Percentiles rank a stretch among this genome's conserved stretches.
Conservation (phyloP, 108 stramenopile species). For the Nitzschia putrida region DNA sequence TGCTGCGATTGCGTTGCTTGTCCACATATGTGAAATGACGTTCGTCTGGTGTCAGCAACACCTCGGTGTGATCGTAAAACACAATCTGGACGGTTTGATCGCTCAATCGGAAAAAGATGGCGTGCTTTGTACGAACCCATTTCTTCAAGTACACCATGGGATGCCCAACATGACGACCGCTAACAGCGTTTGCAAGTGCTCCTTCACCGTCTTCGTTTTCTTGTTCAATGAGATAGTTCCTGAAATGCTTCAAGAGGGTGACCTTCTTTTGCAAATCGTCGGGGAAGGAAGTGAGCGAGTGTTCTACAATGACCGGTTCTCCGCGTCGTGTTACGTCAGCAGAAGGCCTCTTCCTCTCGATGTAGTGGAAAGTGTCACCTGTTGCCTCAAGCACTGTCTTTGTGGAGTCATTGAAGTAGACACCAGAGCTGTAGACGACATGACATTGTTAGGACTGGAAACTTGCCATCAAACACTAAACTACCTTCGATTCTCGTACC, state of each 20-base stretch:
- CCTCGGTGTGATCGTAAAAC: constrained; percentile 92
- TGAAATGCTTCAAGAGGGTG: constrained; percentile 93
- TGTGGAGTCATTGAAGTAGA: constrained; percentile 97
- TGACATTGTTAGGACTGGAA: constrained; percentile 1
- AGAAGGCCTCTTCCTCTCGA: constrained; percentile 73
- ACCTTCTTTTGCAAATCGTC: constrained; percentile 92
- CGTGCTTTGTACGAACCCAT: constrained; percentile 97
- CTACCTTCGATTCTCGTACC: constrained; percentile 42
- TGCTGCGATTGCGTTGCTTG: constrained; percentile 73
- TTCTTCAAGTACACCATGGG: constrained; percentile 91
- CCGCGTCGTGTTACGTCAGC: constrained; percentile 29
- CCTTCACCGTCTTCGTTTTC: constrained; percentile 68
- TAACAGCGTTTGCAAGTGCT: constrained; percentile 17
- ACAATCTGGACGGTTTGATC: constrained; percentile 95
- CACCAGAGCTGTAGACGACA: constrained; percentile 74
- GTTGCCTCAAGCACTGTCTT: constrained; percentile 88
- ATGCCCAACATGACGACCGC: constrained; percentile 15
- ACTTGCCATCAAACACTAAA: not conserved
- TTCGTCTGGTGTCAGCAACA: constrained; percentile 87
- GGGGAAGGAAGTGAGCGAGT: constrained; percentile 82
- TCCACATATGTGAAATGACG: constrained; percentile 86
- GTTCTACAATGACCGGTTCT: constrained; percentile 44
- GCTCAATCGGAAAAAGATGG: constrained; percentile 94
- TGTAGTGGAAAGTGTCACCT: constrained; percentile 86
- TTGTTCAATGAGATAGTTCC: constrained; percentile 93